A percentile compares a stretch with the other conserved stretches of the same genome.
Conservation (phyloP, 2,329 filamentous ascomycete genomes). For the Fusarium setosum region DNA sequence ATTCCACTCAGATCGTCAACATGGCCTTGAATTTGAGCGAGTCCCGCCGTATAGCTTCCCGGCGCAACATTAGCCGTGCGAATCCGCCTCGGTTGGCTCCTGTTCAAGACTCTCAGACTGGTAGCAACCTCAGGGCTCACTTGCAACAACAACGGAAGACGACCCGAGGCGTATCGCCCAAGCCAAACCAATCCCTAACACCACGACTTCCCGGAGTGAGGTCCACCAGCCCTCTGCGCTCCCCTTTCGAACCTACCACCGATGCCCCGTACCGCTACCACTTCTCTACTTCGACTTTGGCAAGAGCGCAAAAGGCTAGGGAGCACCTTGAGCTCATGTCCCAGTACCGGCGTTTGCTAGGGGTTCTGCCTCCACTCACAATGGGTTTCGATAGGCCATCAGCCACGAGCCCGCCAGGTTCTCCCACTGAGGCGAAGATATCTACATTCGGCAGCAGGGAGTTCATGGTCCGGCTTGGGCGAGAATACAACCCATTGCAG, state of each 20-base stretch:
- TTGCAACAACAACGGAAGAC: constrained; percentile 76
- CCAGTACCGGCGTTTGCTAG: constrained; percentile 85
- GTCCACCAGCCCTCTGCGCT: constrained; percentile 58
- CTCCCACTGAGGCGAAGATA: constrained; percentile 51
- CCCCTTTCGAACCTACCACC: constrained; percentile 55
- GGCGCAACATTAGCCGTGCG: constrained; percentile 64
- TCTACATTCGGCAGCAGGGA: constrained; percentile 43
- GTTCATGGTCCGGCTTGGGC: constrained; percentile 62
- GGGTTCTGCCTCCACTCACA: constrained; percentile 80
- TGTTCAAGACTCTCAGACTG: constrained; percentile 62
- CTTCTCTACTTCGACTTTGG: constrained; percentile 83
- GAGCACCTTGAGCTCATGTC: constrained; percentile 86
- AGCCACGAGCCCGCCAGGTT: constrained; percentile 55
- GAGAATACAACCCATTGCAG: constrained; percentile 90
- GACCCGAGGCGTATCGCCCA: constrained; percentile 72
- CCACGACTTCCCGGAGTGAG: constrained; percentile 55
- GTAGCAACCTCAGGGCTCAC: constrained; percentile 73
- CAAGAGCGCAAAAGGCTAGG: constrained; percentile 85
- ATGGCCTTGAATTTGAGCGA: constrained; percentile 92
- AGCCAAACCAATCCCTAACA: constrained; percentile 57
- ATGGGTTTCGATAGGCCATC: constrained; percentile 51
- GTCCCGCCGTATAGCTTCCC: constrained; percentile 74
- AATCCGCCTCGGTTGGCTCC: constrained; percentile 63
- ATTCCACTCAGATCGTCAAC: constrained; percentile 90
- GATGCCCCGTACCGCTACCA: constrained; percentile 68